Evolutionary conservation across 2,329 filamentous ascomycete species (phyloP), one percentile per base, ranked within the genome.

Genomic region (Cladophialophora carrionii): DNA sequence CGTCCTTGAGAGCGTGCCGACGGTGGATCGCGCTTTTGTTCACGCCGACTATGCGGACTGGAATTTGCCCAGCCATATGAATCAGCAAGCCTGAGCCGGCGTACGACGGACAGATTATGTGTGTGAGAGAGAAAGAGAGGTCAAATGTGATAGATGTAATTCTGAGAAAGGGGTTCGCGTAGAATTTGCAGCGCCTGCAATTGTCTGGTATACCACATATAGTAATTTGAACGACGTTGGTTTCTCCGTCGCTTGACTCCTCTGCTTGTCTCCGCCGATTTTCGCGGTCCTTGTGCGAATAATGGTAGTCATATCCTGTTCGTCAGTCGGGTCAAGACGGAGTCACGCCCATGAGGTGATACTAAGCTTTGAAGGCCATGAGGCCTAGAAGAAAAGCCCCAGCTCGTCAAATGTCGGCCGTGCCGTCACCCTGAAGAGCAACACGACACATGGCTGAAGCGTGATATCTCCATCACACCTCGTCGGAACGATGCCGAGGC

Each of bases 1-100:
- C 78, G 91, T 95, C 67, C 82, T 95, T 37, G 91, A 95, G 79
- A 91, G 89, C 64, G 89, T 95, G 48, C 90, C 91, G 26, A 89
- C 88, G 70, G 91, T 95, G 32, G 88, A 90, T 73, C 81, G 88
- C 63, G 88, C 88, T 0, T 90, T 90, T 77, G 87, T 90, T 17
- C 87, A 90, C 66, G 63, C 71, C 46, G 74, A 75, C 61, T 75
- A 75, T 59, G 67, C 77, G 26, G 72, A 73, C 24, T 78, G 75
- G 73, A 81, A 81, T 71, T 70, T 81, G 37, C 78, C 78, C 9
- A 80, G 74, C 57, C 79, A 80, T 70, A 74, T 75, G 74, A 72
- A 73, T 58, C 71, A 73, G 62, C 70, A 72, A 51, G 65, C 56
- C 26, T 69, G 58, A 61, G n/a, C 24, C 3, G 6, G 2, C 29